Percentiles rank a stretch among this genome's conserved stretches.
These are phyloP conservation scores for Daldinia bambusicola DNA, from an alignment of 495 filamentous ascomycete genomes.

Conservation along the genomic window DNA sequence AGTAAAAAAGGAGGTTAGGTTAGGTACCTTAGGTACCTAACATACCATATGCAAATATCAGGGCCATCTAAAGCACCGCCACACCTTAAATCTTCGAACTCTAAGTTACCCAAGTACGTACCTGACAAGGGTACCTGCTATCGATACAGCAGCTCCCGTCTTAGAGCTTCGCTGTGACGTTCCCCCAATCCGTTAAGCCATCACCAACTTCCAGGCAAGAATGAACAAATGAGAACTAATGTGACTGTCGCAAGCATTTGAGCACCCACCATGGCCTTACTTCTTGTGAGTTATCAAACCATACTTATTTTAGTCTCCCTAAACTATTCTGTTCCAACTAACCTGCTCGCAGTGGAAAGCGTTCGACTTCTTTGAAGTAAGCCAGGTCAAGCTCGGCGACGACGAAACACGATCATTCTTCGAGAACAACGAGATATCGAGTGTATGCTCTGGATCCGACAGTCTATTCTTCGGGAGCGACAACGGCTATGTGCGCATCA, in stretches of 20 bases:
- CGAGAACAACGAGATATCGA: conserved; percentile 60
- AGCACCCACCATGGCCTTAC: conserved; percentile 47
- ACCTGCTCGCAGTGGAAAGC: conserved; percentile 84
- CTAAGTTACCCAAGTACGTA: background rate
- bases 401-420: conserved; percentile 65
- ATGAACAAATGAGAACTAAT: conserved; percentile 25
- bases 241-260: conserved; percentile 35
- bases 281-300: conserved; percentile 37
- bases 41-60: too few relatives aligned
- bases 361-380: conserved; percentile 98
- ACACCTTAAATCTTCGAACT: background rate
- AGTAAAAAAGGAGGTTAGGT: too few relatives aligned
- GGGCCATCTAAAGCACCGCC: conserved; percentile 7
- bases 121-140: background rate
- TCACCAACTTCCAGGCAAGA: conserved; percentile 15
- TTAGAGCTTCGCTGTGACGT: conserved; percentile 27
- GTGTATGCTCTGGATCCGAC: conserved; percentile 85
- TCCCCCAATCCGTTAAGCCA: background rate
- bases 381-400: conserved; percentile 80
- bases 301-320: background rate
- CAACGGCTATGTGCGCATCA: conserved; percentile 85
- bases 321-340: conserved; percentile 12
- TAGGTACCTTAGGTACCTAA: background rate
- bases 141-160: conserved; percentile 29
- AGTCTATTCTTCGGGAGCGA: conserved; percentile 88